Percentiles rank a stretch among this genome's conserved stretches.
phyloP scores from a whole-genome alignment of 768 basidiomycete genomes.

The Boletus pseudo-olivaceus region DNA sequence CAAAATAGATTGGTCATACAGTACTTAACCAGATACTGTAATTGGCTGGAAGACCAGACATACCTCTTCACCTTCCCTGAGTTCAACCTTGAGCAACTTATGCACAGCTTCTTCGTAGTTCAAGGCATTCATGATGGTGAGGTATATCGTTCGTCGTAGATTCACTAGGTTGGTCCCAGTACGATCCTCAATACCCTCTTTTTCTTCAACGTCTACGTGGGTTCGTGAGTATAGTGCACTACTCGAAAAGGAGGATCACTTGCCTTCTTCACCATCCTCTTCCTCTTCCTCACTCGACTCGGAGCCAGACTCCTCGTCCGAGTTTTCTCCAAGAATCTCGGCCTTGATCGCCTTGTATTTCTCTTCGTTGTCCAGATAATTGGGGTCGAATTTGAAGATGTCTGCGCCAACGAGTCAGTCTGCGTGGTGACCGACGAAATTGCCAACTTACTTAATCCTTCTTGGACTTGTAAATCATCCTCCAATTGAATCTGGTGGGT shows the following conservation, averaged over 20 bases:
- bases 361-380: constrained; percentile 87
- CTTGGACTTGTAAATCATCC: constrained; percentile 91
- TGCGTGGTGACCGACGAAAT: not conserved
- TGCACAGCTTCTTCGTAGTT: constrained; percentile 99
- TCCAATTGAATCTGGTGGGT: constrained; percentile 92
- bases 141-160: constrained; percentile 87
- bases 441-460: constrained; percentile 78
- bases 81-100: constrained; percentile 90
- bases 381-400: constrained; percentile 91
- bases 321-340: constrained; percentile 91
- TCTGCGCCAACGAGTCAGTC: constrained; percentile 46
- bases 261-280: constrained; percentile 53
- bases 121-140: constrained; percentile 98
- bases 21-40: not conserved
- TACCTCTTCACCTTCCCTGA: constrained; percentile 93
- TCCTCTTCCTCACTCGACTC: constrained; percentile 68
- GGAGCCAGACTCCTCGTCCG: constrained; percentile 64
- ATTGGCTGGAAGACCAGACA: constrained; percentile 12
- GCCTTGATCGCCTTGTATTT: constrained; percentile 87
- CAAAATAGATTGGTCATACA: not conserved
- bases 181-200: constrained; percentile 88
- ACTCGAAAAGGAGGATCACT: not conserved
- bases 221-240: constrained; percentile 27
- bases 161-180: constrained; percentile 97
- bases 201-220: constrained; percentile 61